Evolutionary conservation across 2,329 filamentous ascomycete genomes (phyloP).

Genomic region (Cladosporium halotolerans): DNA sequence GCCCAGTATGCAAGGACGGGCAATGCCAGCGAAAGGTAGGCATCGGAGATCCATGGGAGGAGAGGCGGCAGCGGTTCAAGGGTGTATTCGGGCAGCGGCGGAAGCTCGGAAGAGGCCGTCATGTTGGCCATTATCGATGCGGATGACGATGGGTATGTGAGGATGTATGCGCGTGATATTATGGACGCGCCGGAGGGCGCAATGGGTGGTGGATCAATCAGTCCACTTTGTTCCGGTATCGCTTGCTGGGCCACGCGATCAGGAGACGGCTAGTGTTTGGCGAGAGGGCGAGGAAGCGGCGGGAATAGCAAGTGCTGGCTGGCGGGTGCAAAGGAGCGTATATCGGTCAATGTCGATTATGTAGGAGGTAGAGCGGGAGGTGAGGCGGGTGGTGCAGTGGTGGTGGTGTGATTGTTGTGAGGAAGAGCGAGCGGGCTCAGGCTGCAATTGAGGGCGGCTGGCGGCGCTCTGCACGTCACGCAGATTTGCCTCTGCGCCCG

Average conservation of each 20-base stretch:
- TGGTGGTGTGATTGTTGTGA: constrained; percentile 5
- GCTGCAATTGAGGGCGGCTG: neutral
- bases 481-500: neutral
- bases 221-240: constrained; percentile 10
- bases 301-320: neutral
- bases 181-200: constrained; percentile 5
- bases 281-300: neutral
- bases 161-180: neutral
- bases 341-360: constrained; percentile 11
- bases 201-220: constrained; percentile 7
- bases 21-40: constrained; percentile 66
- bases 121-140: constrained; percentile 25
- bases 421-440: neutral
- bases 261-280: constrained; percentile 13
- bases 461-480: neutral
- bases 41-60: constrained; percentile 73
- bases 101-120: constrained; percentile 58
- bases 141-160: neutral
- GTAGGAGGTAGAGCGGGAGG: neutral
- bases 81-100: constrained; percentile 78
- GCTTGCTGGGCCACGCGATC: constrained; percentile 11
- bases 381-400: neutral
- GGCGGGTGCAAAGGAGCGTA: constrained; percentile 7
- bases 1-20: constrained; percentile 85
- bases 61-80: constrained; percentile 64